Conservation (phyloP, 345 rosid species). For the Salix exigua region DNA sequence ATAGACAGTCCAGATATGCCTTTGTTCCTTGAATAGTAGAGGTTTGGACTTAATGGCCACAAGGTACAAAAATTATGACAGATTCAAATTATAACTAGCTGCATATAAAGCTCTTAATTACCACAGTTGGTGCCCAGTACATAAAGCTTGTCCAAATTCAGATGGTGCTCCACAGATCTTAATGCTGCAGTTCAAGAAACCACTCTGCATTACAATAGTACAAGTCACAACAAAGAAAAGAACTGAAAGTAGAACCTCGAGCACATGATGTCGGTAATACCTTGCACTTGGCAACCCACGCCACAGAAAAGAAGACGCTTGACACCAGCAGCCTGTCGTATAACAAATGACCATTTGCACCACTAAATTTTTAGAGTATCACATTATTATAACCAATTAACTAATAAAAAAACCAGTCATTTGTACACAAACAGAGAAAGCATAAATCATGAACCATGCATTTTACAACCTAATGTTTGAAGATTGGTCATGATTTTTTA, state of each 20-base stretch:
- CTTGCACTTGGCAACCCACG: constrained; percentile 98
- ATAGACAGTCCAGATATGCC: background rate
- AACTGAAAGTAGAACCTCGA: constrained; percentile 5
- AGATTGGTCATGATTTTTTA: background rate
- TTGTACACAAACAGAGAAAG: background rate
- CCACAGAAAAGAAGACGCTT: constrained; percentile 97
- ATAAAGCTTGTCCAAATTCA: constrained; percentile 89
- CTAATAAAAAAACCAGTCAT: background rate
- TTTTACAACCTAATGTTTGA: background rate
- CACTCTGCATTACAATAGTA: constrained; percentile 83
- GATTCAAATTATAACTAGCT: background rate
- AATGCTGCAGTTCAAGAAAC: constrained; percentile 91
- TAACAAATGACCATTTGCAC: background rate
- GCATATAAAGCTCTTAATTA: constrained; percentile 27
- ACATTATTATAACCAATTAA: background rate
- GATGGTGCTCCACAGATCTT: constrained; percentile 82
- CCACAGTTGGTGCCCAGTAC: constrained; percentile 97
- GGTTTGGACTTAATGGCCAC: background rate
- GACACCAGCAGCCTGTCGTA: constrained; percentile 76
- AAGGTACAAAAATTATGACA: background rate
- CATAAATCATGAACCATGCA: background rate
- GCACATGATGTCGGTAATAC: constrained; percentile 32
- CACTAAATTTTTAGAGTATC: background rate
- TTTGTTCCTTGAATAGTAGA: background rate
- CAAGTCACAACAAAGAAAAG: constrained; percentile 48